Evolutionary conservation across 176 grass and related monocot species (phyloP).

Genomic region (Bolboschoenus planiculmis): DNA sequence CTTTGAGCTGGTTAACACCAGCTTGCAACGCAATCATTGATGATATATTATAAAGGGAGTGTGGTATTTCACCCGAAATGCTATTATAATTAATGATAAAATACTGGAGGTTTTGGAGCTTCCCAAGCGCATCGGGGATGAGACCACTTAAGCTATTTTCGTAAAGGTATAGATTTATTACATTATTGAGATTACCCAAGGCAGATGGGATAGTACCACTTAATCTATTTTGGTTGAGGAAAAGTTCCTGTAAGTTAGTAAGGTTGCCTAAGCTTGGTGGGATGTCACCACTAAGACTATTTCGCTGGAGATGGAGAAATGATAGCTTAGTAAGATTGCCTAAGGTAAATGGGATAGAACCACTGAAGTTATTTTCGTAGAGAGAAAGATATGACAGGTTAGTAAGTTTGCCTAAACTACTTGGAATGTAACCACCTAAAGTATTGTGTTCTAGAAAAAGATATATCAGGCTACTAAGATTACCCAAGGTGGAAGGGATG

Average conservation of each 20-base stretch:
- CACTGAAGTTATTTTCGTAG: background rate
- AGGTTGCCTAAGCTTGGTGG: too few relatives aligned
- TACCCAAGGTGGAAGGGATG: constrained; percentile 32
- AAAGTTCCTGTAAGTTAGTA: too few relatives aligned
- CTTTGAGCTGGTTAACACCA: background rate
- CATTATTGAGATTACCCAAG: too few relatives aligned
- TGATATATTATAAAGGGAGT: constrained; percentile 28
- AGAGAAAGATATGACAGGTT: background rate
- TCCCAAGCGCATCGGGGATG: too few relatives aligned
- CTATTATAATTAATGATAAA: constrained; percentile 20
- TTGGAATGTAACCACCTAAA: constrained; percentile 26
- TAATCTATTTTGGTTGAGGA: too few relatives aligned
- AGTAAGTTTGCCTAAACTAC: constrained; percentile 3
- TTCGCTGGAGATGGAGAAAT: too few relatives aligned
- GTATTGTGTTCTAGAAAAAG: constrained; percentile 11
- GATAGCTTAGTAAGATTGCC: too few relatives aligned
- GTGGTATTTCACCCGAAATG: constrained; percentile 22
- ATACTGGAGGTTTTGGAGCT: background rate
- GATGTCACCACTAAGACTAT: too few relatives aligned
- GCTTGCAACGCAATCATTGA: background rate
- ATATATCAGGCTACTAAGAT: background rate
- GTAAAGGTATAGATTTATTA: too few relatives aligned
- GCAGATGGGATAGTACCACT: too few relatives aligned
- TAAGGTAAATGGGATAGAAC: background rate
- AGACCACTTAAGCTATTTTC: too few relatives aligned